These are phyloP conservation scores for Penicillium sp. DNA, from an alignment of 2,329 filamentous ascomycete genomes.

Conservation along the genomic window DNA sequence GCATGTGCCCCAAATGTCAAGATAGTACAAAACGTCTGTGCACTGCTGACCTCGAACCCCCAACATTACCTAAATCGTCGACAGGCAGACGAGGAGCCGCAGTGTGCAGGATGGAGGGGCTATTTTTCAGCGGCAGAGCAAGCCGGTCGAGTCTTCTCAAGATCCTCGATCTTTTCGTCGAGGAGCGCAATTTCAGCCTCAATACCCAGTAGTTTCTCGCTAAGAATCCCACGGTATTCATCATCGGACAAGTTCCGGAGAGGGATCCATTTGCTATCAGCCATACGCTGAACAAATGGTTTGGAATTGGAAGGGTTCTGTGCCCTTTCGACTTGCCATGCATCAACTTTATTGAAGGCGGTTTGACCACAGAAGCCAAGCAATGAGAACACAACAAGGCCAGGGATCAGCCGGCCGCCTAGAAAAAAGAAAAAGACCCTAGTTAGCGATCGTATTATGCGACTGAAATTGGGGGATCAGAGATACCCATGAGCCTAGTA, in stretches of 20 bases:
- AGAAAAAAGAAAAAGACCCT: slow-evolving; percentile 19
- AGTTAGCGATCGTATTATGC: slow-evolving; percentile 1
- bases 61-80: slow-evolving; percentile 8
- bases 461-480: neutral
- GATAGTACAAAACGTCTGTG: slow-evolving; percentile 12
- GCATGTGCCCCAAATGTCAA: neutral
- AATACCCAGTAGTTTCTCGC: slow-evolving; percentile 68
- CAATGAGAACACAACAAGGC: slow-evolving; percentile 59
- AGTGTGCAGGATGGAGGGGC: neutral
- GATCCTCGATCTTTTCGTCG: slow-evolving; percentile 68
- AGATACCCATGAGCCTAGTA: slow-evolving; percentile 56
- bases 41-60: slow-evolving; percentile 9
- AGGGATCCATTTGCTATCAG: slow-evolving; percentile 69
- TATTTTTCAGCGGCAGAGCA: slow-evolving; percentile 7
- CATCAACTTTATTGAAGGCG: slow-evolving; percentile 54
- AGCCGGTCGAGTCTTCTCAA: slow-evolving; percentile 37
- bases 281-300: slow-evolving; percentile 51
- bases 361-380: slow-evolving; percentile 59
- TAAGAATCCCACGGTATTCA: slow-evolving; percentile 70
- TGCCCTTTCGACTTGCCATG: slow-evolving; percentile 42
- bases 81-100: slow-evolving; percentile 5
- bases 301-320: slow-evolving; percentile 39
- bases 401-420: slow-evolving; percentile 61
- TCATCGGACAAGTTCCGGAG: slow-evolving; percentile 69
- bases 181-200: slow-evolving; percentile 77